These are phyloP conservation scores for Suillus placidus DNA, from an alignment of 768 basidiomycete genomes.

Conservation along the genomic window DNA sequence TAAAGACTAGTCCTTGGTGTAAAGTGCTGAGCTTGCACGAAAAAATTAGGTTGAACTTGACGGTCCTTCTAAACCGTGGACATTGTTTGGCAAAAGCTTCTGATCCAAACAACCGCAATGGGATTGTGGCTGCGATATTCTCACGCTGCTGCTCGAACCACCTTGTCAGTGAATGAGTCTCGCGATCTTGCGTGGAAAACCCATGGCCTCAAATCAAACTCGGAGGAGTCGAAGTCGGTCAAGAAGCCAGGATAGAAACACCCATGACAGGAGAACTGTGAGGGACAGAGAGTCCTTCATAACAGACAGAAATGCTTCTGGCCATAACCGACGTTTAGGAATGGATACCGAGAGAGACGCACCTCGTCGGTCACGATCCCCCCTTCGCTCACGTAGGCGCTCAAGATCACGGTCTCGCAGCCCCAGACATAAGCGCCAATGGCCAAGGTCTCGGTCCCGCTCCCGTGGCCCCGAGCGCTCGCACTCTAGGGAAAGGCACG, in stretches of 20 bases:
- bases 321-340: background rate
- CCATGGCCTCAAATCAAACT: conserved; percentile 26
- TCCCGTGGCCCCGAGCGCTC: conserved; percentile 31
- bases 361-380: conserved; percentile 12
- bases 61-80: background rate
- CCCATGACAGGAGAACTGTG: background rate
- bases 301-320: background rate
- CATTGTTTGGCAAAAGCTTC: conserved; percentile 32
- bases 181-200: background rate
- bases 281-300: background rate
- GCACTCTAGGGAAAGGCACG: conserved; percentile 38
- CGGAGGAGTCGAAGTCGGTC: conserved; percentile 26
- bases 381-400: conserved; percentile 7
- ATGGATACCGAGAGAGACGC: background rate
- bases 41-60: background rate
- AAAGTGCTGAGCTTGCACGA: background rate
- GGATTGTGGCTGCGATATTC: background rate
- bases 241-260: conserved; percentile 16
- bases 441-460: conserved; percentile 15
- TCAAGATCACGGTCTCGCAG: conserved; percentile 11
- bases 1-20: background rate
- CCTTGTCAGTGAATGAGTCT: background rate
- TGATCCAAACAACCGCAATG: conserved; percentile 29
- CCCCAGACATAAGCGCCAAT: background rate
- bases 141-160: conserved; percentile 3